Conservation (phyloP, 2,329 filamentous ascomycete species). For the Fusarium liriodendri region DNA sequence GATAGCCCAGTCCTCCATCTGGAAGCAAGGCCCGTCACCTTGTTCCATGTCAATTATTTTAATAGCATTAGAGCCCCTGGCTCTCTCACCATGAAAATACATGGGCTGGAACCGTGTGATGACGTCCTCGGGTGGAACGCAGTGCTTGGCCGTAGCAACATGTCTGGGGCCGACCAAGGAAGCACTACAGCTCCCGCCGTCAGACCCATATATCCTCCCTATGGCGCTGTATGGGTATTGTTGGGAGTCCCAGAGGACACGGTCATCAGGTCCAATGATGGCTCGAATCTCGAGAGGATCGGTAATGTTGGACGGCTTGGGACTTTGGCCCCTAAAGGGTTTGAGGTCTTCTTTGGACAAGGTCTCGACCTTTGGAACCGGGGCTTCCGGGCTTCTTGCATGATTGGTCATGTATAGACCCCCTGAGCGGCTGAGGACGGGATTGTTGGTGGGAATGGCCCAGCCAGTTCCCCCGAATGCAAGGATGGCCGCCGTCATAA, state of each 20-base stretch:
- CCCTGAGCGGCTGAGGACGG: too few relatives aligned
- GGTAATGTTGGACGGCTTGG: background rate
- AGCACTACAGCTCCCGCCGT: background rate
- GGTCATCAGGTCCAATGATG: conserved; percentile 1
- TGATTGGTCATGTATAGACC: background rate
- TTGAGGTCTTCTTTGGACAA: background rate
- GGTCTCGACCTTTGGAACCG: background rate
- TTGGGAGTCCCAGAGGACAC: background rate
- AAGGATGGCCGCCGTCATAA: background rate
- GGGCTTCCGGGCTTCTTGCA: background rate
- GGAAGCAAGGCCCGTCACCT: background rate
- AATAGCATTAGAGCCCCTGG: background rate
- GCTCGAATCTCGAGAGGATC: background rate
- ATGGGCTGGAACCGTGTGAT: background rate
- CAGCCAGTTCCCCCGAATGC: background rate
- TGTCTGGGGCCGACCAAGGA: conserved; percentile 20
- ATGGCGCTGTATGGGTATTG: conserved; percentile 19
- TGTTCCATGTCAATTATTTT: background rate
- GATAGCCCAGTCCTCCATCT: conserved; percentile 16
- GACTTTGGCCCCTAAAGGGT: background rate
- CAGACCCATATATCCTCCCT: background rate
- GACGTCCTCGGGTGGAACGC: background rate
- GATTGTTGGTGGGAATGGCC: background rate
- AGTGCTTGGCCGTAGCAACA: conserved; percentile 13
- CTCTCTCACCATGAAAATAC: background rate